Evolutionary conservation across 225 moss, liverwort and hornwort genomes (phyloP).

Genomic region (Pseudisothecium myosuroides): DNA sequence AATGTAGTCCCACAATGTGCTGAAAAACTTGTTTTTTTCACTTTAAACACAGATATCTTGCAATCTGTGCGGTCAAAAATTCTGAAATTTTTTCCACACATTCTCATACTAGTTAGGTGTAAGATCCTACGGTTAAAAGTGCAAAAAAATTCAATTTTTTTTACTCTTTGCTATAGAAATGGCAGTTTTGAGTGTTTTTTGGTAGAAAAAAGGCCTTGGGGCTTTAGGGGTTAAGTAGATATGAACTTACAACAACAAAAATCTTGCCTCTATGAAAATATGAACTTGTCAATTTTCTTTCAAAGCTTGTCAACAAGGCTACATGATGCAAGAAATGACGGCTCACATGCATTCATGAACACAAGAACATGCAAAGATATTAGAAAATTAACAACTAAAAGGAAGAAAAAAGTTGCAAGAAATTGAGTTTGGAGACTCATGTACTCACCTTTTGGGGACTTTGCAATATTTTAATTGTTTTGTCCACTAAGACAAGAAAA

Average conservation of each 20-base stretch:
- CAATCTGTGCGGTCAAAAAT: too few species aligned
- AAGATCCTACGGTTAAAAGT: too few species aligned
- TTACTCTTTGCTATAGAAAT: too few species aligned
- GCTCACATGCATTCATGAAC: rapidly evolving
- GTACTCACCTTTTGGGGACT: rapidly evolving
- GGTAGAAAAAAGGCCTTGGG: too few species aligned
- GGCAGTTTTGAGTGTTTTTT: too few species aligned
- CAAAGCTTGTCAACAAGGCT: not conserved
- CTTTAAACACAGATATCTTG: too few species aligned
- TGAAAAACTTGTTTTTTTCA: too few species aligned
- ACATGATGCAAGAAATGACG: rapidly evolving
- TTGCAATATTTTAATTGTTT: not conserved
- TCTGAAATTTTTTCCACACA: too few species aligned
- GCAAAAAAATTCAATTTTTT: too few species aligned
- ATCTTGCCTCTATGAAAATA: rapidly evolving
- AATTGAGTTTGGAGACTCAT: not conserved
- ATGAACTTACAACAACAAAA: not conserved
- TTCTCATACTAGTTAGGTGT: too few species aligned
- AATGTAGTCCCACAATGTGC: too few species aligned
- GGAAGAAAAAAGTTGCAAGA: not conserved
- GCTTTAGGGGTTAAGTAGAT: rapidly evolving
- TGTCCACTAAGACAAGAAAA: rapidly evolving
- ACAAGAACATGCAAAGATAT: not conserved
- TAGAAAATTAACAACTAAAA: rapidly evolving
- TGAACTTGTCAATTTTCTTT: not conserved